Evolutionary conservation across 129 eudicot species (phyloP), one percentile per base, ranked within the genome.

Genomic region (Heracleum sosnowskyi): DNA sequence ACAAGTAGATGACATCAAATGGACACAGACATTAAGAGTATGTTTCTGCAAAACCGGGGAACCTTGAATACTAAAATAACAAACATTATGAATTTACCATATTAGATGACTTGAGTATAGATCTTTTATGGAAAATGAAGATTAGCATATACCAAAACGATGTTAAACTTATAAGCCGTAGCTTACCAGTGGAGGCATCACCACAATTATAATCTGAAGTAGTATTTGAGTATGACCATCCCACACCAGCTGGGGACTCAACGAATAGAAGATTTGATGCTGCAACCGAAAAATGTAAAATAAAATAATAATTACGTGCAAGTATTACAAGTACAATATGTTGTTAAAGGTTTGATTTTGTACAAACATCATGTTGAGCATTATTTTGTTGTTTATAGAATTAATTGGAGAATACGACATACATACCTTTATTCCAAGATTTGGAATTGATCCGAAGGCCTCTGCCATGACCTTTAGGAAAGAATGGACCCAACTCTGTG

Each of bases 181-280:
- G 71, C 78, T 79, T 85, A 95, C 96, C 99, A 13, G 97, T 86
- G 40, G 86, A 73, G 46, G 83, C 94, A 85, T 94, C 98, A 62
- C 98, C 98, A 47, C 88, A 77, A 20, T 78, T 87, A 86, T 92
- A 92, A 85, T 96, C 99, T 34, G 95, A 89, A 79, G 83, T 81
- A 3, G 97, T 92, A 68, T 96, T 96, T 0, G 99, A 96, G 85
- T 96, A 96, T 72, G 99, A 96, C 96, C 96, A 96, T 78, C 99
- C 97, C 39, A 96, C 97, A 35, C 99, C 99, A 31, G 95, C 97
- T 9, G 99, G 99, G 39, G 99, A 90, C 90, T 96, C 99, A 3
- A 96, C 86, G 77, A 96, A 96, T 49, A 96, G 89, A 33, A 96
- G 83, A 89, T 96, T 96, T 41, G 98, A 94, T 36, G 88, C 98